A percentile compares a stretch with the other conserved stretches of the same genome.
These are phyloP conservation scores for Penicillium olsonii DNA, from an alignment of 2,329 filamentous ascomycete species.

Conservation along the genomic window DNA sequence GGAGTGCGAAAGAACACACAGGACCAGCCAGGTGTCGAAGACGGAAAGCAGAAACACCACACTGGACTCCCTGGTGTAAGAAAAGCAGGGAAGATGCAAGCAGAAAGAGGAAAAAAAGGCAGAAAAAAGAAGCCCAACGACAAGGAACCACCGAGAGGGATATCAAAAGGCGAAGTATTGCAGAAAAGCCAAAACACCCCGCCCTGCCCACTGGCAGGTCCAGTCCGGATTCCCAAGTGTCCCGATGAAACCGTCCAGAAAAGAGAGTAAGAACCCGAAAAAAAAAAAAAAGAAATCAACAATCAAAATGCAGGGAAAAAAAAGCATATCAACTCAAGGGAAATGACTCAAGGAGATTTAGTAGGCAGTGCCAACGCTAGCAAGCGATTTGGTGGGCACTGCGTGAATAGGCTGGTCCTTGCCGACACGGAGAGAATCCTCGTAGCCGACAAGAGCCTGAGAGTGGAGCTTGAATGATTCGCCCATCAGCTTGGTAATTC, in stretches of 20 bases:
- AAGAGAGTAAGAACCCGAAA: constrained; percentile 34
- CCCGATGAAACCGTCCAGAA: constrained; percentile 45
- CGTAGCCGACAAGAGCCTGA: constrained; percentile 90
- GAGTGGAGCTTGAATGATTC: constrained; percentile 97
- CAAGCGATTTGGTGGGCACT: constrained; percentile 47
- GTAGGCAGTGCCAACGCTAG: constrained; percentile 46
- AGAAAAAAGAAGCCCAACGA: constrained; percentile 26
- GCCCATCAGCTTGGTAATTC: constrained; percentile 78
- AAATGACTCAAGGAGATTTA: constrained; percentile 29
- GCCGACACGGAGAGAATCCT: constrained; percentile 60
- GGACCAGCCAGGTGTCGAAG: constrained; percentile 49
- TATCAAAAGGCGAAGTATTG: constrained; percentile 32
- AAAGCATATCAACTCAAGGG: constrained; percentile 22
- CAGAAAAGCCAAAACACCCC: constrained; percentile 34
- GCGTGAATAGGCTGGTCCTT: constrained; percentile 46
- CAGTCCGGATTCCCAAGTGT: constrained; percentile 40
- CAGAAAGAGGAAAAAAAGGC: constrained; percentile 19
- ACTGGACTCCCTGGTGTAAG: constrained; percentile 47
- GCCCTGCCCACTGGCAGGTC: constrained; percentile 36
- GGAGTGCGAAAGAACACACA: constrained; percentile 47
- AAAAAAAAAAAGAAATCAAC: constrained; percentile 29
- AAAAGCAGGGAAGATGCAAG: constrained; percentile 35
- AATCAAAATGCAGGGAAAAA: constrained; percentile 28
- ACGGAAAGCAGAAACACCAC: constrained; percentile 42
- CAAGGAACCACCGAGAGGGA: constrained; percentile 36